Conservation (phyloP, 139 green algal genomes). For the Chlorella sp. region DNA sequence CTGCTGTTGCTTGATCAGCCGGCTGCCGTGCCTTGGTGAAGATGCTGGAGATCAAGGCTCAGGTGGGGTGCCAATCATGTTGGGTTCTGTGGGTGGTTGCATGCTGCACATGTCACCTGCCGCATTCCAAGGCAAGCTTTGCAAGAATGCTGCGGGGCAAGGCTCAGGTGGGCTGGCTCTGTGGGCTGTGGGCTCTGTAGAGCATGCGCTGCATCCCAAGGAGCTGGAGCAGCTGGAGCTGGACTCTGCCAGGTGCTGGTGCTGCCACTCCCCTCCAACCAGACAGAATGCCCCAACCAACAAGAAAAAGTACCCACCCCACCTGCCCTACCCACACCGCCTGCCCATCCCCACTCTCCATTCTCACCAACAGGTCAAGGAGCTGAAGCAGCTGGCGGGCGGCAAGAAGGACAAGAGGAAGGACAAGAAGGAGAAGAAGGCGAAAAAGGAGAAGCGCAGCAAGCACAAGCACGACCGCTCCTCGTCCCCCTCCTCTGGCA, state of each 20-base stretch:
- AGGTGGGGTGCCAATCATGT: neutral
- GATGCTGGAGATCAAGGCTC: neutral
- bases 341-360: neutral
- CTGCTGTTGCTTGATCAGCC: no score
- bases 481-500: neutral
- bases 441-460: conserved; percentile 46
- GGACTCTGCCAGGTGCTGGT: neutral
- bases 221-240: neutral
- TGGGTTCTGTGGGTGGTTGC: no score
- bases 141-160: no score
- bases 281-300: no score
- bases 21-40: conserved; percentile 7
- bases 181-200: no score
- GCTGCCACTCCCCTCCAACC: neutral
- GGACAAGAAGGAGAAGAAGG: conserved; percentile 66
- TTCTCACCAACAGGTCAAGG: conserved; percentile 52
- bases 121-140: no score
- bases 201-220: no score
- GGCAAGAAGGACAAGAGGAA: conserved; percentile 62
- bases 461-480: conserved; percentile 16
- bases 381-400: conserved; percentile 47
- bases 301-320: no score
- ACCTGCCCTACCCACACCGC: no score
- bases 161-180: no score
- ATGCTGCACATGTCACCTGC: no score